A percentile compares a stretch with the other conserved stretches of the same genome.
These are phyloP conservation scores for Mrakia frigida DNA, from an alignment of 768 basidiomycete genomes.

Conservation along the genomic window DNA sequence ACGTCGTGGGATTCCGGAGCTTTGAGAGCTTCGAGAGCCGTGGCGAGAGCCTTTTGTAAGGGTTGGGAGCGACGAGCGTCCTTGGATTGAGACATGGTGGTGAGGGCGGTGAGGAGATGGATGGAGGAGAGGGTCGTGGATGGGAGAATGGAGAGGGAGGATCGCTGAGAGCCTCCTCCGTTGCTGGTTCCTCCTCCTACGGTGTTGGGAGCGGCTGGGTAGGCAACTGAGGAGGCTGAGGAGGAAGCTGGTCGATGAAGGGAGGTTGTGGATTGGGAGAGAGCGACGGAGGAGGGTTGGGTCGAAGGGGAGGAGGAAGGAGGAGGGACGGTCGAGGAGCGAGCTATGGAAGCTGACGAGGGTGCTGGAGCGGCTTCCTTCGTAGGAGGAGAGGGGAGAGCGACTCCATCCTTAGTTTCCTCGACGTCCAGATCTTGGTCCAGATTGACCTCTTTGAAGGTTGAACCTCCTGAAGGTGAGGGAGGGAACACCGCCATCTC, in stretches of 20 bases:
- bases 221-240: not conserved
- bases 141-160: slow-evolving; percentile 26
- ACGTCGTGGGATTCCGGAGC: slow-evolving; percentile 11
- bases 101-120: slow-evolving; percentile 31
- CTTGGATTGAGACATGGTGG: slow-evolving; percentile 24
- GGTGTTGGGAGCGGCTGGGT: not conserved
- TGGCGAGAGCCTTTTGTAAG: slow-evolving; percentile 26
- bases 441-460: not conserved
- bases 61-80: slow-evolving; percentile 30
- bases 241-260: not conserved
- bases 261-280: not conserved
- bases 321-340: not conserved
- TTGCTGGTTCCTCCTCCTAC: not conserved
- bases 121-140: slow-evolving; percentile 32
- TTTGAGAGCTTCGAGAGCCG: slow-evolving; percentile 29
- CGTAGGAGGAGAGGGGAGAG: not conserved
- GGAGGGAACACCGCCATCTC: not conserved
- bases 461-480: not conserved
- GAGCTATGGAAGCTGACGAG: not conserved
- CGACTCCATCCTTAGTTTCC: not conserved
- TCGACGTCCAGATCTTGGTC: not conserved
- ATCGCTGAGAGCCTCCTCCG: not conserved
- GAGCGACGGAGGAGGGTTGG: not conserved
- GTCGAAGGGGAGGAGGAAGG: not conserved
- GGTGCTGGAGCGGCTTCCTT: not conserved